Evolutionary conservation across 805 yeast species (phyloP).

Genomic region (Priceomyces carsonii): DNA sequence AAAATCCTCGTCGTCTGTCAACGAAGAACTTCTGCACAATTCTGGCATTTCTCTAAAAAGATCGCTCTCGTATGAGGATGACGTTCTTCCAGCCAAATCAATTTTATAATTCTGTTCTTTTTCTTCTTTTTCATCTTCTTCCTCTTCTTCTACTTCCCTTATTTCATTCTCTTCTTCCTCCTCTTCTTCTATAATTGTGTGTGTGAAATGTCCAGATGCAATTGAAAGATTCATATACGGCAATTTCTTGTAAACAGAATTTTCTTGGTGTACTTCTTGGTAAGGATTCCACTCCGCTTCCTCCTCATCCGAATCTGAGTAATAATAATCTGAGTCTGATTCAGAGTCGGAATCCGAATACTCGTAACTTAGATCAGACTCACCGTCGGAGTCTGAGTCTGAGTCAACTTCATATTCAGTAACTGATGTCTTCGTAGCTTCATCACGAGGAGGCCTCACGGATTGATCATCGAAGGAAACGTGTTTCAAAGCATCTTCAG

Average conservation of each 20-base stretch:
- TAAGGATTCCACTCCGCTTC: slow-evolving; percentile 7
- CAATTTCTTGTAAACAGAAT: slow-evolving; percentile 14
- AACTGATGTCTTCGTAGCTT: slow-evolving; percentile 26
- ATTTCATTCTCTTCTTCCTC: slow-evolving; percentile 12
- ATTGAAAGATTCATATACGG: slow-evolving; percentile 19
- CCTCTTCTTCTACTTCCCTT: slow-evolving; percentile 6
- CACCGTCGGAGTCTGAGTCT: slow-evolving; percentile 28
- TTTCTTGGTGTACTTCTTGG: not conserved
- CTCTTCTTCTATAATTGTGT: slow-evolving; percentile 12
- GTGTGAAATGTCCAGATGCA: not conserved
- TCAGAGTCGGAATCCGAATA: slow-evolving; percentile 14
- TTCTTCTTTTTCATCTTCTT: slow-evolving; percentile 7
- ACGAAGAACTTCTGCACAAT: slow-evolving; percentile 16
- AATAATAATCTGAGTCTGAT: slow-evolving; percentile 18
- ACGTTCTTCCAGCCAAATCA: slow-evolving; percentile 7
- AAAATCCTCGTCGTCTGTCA: slow-evolving; percentile 19
- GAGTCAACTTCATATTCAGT: slow-evolving; percentile 41
- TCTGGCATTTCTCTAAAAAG: slow-evolving; percentile 13
- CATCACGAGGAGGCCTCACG: slow-evolving; percentile 2
- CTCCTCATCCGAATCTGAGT: slow-evolving; percentile 16
- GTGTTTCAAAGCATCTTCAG: slow-evolving; percentile 9
- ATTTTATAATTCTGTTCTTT: not conserved
- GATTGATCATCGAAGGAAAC: slow-evolving; percentile 16
- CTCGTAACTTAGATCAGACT: slow-evolving; percentile 15
- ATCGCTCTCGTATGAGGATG: slow-evolving; percentile 7